Percentiles rank a stretch among this genome's conserved stretches.
phyloP scores from a whole-genome alignment of 2,329 filamentous ascomycete species.

The Ceratocystis albifundus region DNA sequence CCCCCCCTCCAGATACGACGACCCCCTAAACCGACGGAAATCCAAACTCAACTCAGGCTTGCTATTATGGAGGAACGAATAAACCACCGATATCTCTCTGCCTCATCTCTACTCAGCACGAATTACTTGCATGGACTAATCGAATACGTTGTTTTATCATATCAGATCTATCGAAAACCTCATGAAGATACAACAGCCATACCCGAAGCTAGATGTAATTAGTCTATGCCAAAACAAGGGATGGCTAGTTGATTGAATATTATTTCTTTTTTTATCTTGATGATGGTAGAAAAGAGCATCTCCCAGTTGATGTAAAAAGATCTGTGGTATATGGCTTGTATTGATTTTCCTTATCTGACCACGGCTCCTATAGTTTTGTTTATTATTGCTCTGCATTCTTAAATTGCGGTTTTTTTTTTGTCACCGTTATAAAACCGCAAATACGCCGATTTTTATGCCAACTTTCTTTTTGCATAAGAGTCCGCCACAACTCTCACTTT shows the following conservation, averaged over 20 bases:
- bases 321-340: constrained; percentile 15
- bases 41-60: constrained; percentile 19
- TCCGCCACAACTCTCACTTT: too few species aligned
- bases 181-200: not conserved
- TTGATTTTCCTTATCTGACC: constrained; percentile 7
- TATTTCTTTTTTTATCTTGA: too few species aligned
- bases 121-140: not conserved
- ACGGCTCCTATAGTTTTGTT: constrained; percentile 1
- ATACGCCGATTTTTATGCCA: not conserved
- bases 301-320: not conserved
- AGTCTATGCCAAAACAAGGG: constrained; percentile 10
- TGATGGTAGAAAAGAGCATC: not conserved
- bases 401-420: not conserved
- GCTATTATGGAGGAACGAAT: constrained; percentile 16
- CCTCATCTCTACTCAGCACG: not conserved
- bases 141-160: not conserved
- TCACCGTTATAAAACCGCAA: not conserved
- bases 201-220: not conserved
- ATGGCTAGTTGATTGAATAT: not conserved
- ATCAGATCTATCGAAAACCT: not conserved
- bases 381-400: constrained; percentile 3
- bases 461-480: too few species aligned
- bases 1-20: not conserved
- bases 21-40: not conserved
- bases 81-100: not conserved